phyloP scores from a whole-genome alignment of 176 grass and related monocot species.

The Ensete glaucum region DNA sequence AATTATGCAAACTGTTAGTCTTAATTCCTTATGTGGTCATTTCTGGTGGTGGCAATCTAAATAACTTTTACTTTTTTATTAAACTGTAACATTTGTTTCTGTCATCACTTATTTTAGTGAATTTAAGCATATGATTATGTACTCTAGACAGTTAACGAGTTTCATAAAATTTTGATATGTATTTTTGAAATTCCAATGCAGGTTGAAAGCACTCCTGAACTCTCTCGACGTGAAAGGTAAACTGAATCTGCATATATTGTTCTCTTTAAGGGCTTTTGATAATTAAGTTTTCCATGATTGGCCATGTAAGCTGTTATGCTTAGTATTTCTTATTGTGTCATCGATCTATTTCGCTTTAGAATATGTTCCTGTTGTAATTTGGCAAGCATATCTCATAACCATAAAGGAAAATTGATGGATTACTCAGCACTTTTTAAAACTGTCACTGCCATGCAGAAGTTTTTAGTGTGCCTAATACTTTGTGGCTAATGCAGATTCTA shows the following conservation, averaged over 20 bases:
- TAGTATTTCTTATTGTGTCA: neutral
- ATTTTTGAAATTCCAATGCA: constrained; percentile 25
- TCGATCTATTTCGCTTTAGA: neutral
- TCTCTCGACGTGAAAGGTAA: constrained; percentile 95
- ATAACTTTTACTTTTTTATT: too few species aligned
- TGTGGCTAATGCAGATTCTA: too few species aligned
- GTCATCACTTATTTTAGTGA: too few species aligned
- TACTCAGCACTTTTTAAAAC: too few species aligned
- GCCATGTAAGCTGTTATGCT: neutral
- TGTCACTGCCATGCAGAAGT: too few species aligned
- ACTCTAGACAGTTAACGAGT: too few species aligned
- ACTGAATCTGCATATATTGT: constrained; percentile 5
- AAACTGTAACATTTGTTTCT: too few species aligned
- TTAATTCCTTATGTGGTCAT: neutral
- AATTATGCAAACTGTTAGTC: neutral
- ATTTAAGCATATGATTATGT: too few species aligned
- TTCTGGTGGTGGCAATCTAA: too few species aligned
- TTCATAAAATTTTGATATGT: neutral
- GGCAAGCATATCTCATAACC: neutral
- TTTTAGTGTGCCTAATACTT: too few species aligned
- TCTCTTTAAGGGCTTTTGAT: neutral
- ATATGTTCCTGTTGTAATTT: neutral
- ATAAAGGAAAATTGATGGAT: too few species aligned
- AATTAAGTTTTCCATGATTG: neutral
- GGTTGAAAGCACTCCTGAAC: constrained; percentile 73